A percentile compares a stretch with the other conserved stretches of the same genome.
Evolutionary conservation across 495 filamentous ascomycete species (phyloP).

Genomic region (Talaromyces stipitatus): DNA sequence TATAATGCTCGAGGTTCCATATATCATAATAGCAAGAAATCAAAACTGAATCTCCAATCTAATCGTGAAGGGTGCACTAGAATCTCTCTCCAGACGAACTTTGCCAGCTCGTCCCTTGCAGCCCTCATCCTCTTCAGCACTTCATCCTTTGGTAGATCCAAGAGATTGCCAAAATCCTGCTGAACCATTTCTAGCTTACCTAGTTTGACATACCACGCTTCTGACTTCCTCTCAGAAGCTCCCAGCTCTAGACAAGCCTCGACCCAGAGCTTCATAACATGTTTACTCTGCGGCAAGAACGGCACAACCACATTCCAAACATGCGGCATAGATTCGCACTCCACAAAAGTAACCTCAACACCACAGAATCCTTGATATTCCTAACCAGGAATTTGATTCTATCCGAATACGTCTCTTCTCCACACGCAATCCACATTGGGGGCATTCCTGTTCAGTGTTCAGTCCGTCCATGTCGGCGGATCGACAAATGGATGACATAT

Average conservation of each 20-base stretch:
- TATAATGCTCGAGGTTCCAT: too few species aligned
- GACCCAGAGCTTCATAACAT: conserved; percentile 3
- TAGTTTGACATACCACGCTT: conserved; percentile 1
- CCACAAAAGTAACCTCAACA: conserved; percentile 6
- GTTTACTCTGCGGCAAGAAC: neutral
- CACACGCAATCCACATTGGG: conserved; percentile 11
- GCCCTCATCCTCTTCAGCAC: conserved; percentile 7
- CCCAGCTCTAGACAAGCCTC: conserved; percentile 4
- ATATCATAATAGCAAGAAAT: too few species aligned
- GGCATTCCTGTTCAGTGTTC: conserved; percentile 6
- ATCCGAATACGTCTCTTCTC: conserved; percentile 12
- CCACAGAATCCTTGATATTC: neutral
- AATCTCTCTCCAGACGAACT: neutral
- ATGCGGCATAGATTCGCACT: conserved; percentile 12
- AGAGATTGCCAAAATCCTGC: neutral
- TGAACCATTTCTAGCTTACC: neutral
- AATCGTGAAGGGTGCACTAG: too few species aligned
- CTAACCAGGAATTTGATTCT: conserved; percentile 6
- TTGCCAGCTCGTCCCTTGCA: neutral
- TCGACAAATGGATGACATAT: conserved; percentile 12
- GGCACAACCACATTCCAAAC: conserved; percentile 6
- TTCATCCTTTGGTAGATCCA: neutral
- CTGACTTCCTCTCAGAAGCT: neutral
- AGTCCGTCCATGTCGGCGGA: conserved; percentile 2
- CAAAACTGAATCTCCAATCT: too few species aligned